Evolutionary conservation across 2,329 filamentous ascomycete species (phyloP).

Genomic region (Septoria petroselini): DNA sequence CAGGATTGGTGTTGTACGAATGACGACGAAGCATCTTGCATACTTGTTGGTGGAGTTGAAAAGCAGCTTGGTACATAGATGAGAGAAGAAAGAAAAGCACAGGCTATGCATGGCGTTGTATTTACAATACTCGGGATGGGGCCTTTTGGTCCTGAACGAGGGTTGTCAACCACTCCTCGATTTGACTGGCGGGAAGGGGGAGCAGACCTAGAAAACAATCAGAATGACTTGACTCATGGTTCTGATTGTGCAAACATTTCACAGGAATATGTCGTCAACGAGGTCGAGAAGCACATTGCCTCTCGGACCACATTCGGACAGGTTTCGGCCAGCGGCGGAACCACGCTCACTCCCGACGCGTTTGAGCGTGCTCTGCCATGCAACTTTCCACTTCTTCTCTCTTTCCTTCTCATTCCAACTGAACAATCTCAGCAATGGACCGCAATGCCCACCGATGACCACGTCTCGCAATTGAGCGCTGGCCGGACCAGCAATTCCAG

Average conservation of each 20-base stretch:
- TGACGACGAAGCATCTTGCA: slow-evolving; percentile 15
- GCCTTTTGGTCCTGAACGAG: slow-evolving; percentile 8
- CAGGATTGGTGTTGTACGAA: slow-evolving; percentile 4
- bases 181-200: slow-evolving; percentile 9
- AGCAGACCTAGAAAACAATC: slow-evolving; percentile 5
- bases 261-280: too few species aligned
- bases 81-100: neutral
- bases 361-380: neutral
- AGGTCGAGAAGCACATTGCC: neutral
- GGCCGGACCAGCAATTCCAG: slow-evolving; percentile 16
- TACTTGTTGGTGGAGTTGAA: neutral
- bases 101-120: neutral
- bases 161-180: slow-evolving; percentile 17
- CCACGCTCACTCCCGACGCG: slow-evolving; percentile 1
- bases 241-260: too few species aligned
- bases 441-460: slow-evolving; percentile 3
- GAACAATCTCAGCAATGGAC: slow-evolving; percentile 11
- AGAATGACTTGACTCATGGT: too few species aligned
- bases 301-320: slow-evolving; percentile 9
- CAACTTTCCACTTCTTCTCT: neutral
- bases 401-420: neutral
- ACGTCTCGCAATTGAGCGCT: neutral
- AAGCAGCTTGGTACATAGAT: slow-evolving; percentile 11
- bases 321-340: slow-evolving; percentile 6
- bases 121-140: neutral